phyloP scores from a whole-genome alignment of 2,329 filamentous ascomycete genomes.

The Westerdykella aurantiaca region DNA sequence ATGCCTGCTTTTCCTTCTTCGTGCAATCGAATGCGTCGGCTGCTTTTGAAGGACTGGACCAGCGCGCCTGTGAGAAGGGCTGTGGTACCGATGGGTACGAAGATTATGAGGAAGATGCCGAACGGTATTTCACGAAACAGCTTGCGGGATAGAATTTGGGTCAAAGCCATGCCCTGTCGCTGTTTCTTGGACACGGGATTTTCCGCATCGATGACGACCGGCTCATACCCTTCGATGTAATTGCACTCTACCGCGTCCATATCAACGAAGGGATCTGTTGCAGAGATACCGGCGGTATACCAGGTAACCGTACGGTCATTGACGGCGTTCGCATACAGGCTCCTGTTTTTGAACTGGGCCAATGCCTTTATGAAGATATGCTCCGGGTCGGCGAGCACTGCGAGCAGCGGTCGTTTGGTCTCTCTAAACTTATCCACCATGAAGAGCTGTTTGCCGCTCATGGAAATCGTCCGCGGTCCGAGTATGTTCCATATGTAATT shows the following conservation, averaged over 20 bases:
- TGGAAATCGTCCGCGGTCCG: slow-evolving; percentile 72
- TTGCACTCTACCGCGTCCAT: slow-evolving; percentile 63
- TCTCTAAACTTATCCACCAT: slow-evolving; percentile 79
- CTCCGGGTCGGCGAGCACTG: slow-evolving; percentile 73
- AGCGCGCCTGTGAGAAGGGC: slow-evolving; percentile 70
- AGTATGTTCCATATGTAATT: slow-evolving; percentile 64
- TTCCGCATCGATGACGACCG: slow-evolving; percentile 66
- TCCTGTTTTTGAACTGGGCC: slow-evolving; percentile 66
- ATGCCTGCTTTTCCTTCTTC: slow-evolving; percentile 65
- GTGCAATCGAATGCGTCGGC: slow-evolving; percentile 68
- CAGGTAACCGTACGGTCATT: slow-evolving; percentile 79
- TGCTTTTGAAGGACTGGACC: slow-evolving; percentile 70
- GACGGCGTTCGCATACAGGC: slow-evolving; percentile 77
- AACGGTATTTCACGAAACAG: slow-evolving; percentile 56
- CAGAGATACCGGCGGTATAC: slow-evolving; percentile 75
- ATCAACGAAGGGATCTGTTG: slow-evolving; percentile 70
- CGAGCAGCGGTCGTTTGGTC: slow-evolving; percentile 72
- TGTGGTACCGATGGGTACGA: slow-evolving; percentile 67
- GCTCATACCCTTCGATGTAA: slow-evolving; percentile 66
- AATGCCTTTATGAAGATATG: slow-evolving; percentile 83
- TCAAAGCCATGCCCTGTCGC: slow-evolving; percentile 26
- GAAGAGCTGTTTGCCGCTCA: slow-evolving; percentile 82
- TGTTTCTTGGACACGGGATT: slow-evolving; percentile 53
- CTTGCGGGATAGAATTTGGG: slow-evolving; percentile 18
- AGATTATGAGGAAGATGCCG: slow-evolving; percentile 57